Evolutionary conservation across 371 early-diverging fungal species (phyloP), one percentile per base, ranked within the genome.

Genomic region (Saksenaea oblongispora): DNA sequence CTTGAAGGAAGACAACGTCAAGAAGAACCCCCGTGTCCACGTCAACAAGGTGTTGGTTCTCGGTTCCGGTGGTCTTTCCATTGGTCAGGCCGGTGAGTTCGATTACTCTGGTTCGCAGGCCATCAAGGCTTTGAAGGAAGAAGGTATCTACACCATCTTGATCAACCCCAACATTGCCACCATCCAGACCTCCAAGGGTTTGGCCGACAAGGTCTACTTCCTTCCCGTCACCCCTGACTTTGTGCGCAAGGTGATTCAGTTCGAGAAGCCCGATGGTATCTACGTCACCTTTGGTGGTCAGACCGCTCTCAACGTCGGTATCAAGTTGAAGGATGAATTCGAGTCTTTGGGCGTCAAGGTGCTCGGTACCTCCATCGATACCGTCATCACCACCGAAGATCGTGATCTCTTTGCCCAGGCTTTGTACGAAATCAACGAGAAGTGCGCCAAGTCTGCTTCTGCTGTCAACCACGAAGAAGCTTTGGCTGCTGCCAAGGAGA

Each of bases 81-180:
- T 98, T 69, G 98, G 98, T 35, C 98, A 98, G 79, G 98, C 98
- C 47, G 98, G 98, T 59, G 98, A 98, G 84, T 98, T 98, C 68
- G 98, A 98, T 78, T 98, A 98, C 82, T 97, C 97, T 67, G 96
- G 97, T 51, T 93, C 93, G 35, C 93, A 89, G 82, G 97, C 96
- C 17, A 97, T 97, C 86, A 97, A 97, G 83, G 98, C 98, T 13
- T 79, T 97, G 66, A 94, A 95, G 77, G 96, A 96, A 74, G 95
- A 94, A 75, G 93, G 92, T 13, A 91, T 96, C 69, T 90, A 94
- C 73, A 96, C 97, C 10, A 76, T 96, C 47, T 79, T 97, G 58
- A 93, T 97, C 75, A 97, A 97, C 68, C 96, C 98, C 58, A 97
- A 97, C 81, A 97, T 97, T 71, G 98, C 98, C 37, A 97, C 97